Base-by-base conservation (phyloP, 2,329 filamentous ascomycete species). In the Pseudonectria buxi region DNA sequence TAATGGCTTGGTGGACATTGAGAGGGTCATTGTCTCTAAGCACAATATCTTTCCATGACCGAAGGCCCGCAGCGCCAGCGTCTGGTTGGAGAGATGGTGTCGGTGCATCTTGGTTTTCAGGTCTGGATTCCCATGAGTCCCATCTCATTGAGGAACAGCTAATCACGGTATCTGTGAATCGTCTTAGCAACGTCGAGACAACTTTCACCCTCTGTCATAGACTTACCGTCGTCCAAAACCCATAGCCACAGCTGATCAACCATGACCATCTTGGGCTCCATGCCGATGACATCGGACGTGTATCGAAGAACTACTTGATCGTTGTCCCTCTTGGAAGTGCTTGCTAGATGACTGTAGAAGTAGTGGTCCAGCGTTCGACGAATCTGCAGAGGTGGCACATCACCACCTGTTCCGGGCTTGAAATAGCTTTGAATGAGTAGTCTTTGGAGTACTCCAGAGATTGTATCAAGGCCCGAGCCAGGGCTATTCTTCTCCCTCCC, bases 331-430 rank as follows among this genome's bases (percentile, higher is more conserved):
- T 47, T 43, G 3, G 53, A 43, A 0, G 65, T 69, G 14, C 62
- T 59, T 1, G 56, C 50, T 3, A 66, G 51, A 4, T 58, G 62
- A 14, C 36, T 34, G 28, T 64, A 63, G 36, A 67, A 69, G 0
- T 61, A 63, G 37, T 71, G 68, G 30, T 71, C 68, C 1, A 71
- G 51, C 0, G 67, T 71, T 1, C 68, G 49, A 1, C 68, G 56
- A 0, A 65, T 61, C 39, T 72, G 67, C 1, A 63, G 47, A 6
- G 59, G 64, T 0, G 61, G 53, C 2, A 62, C 27, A 13, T 27
- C 36, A 15, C 14, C 25, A n/a, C 15, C 31, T 9, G 26, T 33
- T 14, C 26, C 24, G 14, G 26, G n/a, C 26, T 29, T 33, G 5
- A 37, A 16, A n/a, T 37, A 33, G 25, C 16, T 28, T 14, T 31